These are phyloP conservation scores for Dipodascus geniculatus DNA, from an alignment of 805 yeast genomes.

Conservation along the genomic window DNA sequence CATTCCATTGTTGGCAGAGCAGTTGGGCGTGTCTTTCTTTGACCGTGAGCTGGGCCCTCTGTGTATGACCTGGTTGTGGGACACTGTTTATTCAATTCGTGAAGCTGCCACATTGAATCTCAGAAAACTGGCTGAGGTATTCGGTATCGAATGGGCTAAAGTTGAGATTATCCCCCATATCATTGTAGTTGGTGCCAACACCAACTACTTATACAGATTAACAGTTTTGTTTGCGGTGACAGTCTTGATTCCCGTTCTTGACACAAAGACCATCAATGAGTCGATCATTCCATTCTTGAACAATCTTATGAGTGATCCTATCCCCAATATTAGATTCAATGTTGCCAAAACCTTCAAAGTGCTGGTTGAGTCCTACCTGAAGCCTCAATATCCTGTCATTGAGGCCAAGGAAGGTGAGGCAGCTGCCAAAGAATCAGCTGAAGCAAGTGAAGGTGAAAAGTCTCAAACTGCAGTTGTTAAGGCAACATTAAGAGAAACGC, in stretches of 20 bases:
- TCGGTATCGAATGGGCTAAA: conserved; percentile 92
- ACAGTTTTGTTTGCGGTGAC: conserved; percentile 84
- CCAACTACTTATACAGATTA: conserved; percentile 80
- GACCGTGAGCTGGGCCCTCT: conserved; percentile 82
- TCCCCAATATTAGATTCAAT: conserved; percentile 92
- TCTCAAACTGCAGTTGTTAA: conserved; percentile 6
- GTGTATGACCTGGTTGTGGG: conserved; percentile 98
- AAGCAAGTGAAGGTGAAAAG: conserved; percentile 14
- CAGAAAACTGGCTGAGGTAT: conserved; percentile 66
- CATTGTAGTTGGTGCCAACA: conserved; percentile 39
- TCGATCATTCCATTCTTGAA: conserved; percentile 73
- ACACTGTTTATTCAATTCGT: conserved; percentile 89
- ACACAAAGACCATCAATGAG: conserved; percentile 40
- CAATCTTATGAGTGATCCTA: conserved; percentile 62
- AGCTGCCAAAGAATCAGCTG: conserved; percentile 10
- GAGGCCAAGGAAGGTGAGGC: conserved; percentile 14
- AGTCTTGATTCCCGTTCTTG: conserved; percentile 66
- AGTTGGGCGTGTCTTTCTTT: conserved; percentile 85
- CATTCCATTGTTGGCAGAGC: conserved; percentile 88
- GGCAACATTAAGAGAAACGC: conserved; percentile 1
- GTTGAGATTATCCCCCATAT: conserved; percentile 70
- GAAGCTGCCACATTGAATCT: conserved; percentile 89
- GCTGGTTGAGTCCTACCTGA: conserved; percentile 41
- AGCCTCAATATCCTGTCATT: conserved; percentile 6
- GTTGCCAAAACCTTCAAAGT: conserved; percentile 74